Base-by-base conservation (phyloP, 805 yeast genomes). In the Groenewaldozyma tartarivorans region DNA sequence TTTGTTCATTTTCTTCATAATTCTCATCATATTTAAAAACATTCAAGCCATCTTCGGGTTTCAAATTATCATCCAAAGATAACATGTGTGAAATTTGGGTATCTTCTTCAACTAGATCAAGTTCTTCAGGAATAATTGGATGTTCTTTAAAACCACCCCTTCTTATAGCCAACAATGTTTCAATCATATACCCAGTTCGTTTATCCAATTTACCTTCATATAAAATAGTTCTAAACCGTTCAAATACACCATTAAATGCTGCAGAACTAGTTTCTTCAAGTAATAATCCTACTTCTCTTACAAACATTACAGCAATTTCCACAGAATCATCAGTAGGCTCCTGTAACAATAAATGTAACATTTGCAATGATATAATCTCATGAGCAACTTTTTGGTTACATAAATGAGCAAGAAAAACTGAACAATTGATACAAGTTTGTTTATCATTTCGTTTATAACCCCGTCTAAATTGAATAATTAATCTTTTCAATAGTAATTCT, bases 81-180 rank as follows among this genome's bases (percentile, higher is more conserved):
- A 81, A 50, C 38, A 67, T 59, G 53, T 81, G 87, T 0, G 75
- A 67, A 4, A 69, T 60, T 42, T 68, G 69, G 44, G 80, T 87
- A 0, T 75, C 79, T 16, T 74, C 80, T 22, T 75, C 81, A 0
- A 80, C 80, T 32, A 62, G 55, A 56, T 80, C 87, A 20, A 80
- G 61, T 2, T 62, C 75, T 16, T 63, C 61, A 3, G 61, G 61
- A 2, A 79, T 51, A 0, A 60, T 48, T 3, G 70, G 70, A 31
- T 51, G 56, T 2, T 62, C 63, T 20, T 52, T 53, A 44, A 66
- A 77, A 3, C 67, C 65, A 3, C 57, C 60, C 48, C 71, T 65
- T 34, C 82, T 61, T n/a, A 63, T 48, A 36, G 67, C 66, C 46
- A 84, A 70, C 9, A 81, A 48, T 3, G 61, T 64, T 42, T 77